Percentiles rank a stretch among this genome's conserved stretches.
phyloP scores from a whole-genome alignment of 2,329 filamentous ascomycete genomes.

The Trichoderma pleuroti region DNA sequence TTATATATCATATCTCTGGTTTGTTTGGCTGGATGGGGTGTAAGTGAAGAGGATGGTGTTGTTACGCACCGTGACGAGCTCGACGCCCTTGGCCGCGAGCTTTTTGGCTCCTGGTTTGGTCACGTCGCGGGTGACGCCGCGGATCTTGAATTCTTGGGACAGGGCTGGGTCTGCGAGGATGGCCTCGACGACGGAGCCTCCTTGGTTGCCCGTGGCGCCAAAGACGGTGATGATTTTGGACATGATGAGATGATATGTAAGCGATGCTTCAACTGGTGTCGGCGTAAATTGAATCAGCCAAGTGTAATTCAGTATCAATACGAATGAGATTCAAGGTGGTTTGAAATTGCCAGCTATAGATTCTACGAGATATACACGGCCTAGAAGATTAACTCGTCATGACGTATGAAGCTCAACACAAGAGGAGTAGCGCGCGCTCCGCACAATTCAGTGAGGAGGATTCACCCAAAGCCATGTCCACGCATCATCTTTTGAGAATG shows the following conservation, averaged over 20 bases:
- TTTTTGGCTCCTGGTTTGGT: slow-evolving; percentile 38
- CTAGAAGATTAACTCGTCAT: background rate
- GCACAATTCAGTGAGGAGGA: background rate
- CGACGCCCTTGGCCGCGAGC: slow-evolving; percentile 40
- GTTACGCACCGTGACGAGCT: slow-evolving; percentile 37
- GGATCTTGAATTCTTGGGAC: slow-evolving; percentile 42
- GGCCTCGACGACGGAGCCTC: slow-evolving; percentile 43
- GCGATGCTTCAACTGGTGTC: background rate
- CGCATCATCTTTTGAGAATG: background rate
- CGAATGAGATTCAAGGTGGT: background rate
- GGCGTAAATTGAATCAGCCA: background rate
- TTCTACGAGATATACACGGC: background rate
- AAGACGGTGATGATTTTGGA: slow-evolving; percentile 44
- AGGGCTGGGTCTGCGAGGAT: slow-evolving; percentile 46
- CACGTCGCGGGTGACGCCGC: slow-evolving; percentile 46
- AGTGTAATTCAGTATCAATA: background rate
- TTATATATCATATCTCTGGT: background rate
- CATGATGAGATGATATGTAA: slow-evolving; percentile 22
- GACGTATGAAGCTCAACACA: slow-evolving; percentile 5
- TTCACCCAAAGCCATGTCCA: background rate
- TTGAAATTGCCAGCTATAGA: background rate
- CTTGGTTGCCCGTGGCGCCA: slow-evolving; percentile 49
- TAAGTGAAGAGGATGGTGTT: too few relatives aligned
- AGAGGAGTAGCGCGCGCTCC: background rate
- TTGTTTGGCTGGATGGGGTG: background rate